These are phyloP conservation scores for Juglanconis oblonga DNA, from an alignment of 2,329 filamentous ascomycete genomes.

Conservation along the genomic window DNA sequence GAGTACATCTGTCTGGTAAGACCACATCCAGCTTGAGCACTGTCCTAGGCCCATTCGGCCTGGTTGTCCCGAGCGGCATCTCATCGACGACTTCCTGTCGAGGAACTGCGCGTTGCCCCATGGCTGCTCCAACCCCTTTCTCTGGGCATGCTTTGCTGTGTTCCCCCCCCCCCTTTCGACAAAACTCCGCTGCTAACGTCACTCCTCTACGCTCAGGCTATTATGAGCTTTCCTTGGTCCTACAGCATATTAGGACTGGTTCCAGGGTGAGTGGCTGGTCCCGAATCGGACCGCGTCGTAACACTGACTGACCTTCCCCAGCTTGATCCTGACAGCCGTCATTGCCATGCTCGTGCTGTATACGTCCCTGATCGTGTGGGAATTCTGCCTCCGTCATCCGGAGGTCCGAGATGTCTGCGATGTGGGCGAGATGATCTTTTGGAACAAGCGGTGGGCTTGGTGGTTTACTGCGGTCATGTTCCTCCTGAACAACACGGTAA, in stretches of 20 bases:
- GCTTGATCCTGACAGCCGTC: slow-evolving; percentile 75
- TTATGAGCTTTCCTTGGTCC: slow-evolving; percentile 95
- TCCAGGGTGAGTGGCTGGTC: slow-evolving; percentile 52
- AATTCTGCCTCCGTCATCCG: slow-evolving; percentile 87
- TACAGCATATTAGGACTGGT: slow-evolving; percentile 86
- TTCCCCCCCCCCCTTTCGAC: not conserved
- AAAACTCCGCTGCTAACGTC: not conserved
- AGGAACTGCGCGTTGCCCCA: not conserved
- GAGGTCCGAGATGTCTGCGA: slow-evolving; percentile 92
- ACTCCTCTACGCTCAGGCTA: slow-evolving; percentile 47
- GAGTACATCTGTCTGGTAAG: slow-evolving; percentile 83
- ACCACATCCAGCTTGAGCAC: not conserved
- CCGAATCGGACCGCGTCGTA: not conserved
- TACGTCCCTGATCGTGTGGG: slow-evolving; percentile 63
- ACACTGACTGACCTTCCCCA: slow-evolving; percentile 22
- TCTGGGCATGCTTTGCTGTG: not conserved
- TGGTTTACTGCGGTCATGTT: slow-evolving; percentile 79
- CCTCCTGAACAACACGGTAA: slow-evolving; percentile 77
- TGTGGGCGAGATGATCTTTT: slow-evolving; percentile 93
- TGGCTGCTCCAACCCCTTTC: not conserved
- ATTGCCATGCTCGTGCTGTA: slow-evolving; percentile 79
- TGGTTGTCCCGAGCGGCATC: not conserved
- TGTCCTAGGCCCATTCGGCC: not conserved
- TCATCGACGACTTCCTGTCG: not conserved
- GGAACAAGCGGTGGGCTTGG: slow-evolving; percentile 73